These are phyloP conservation scores for Fusarium domesticum DNA, from an alignment of 2,329 filamentous ascomycete genomes.

Conservation along the genomic window DNA sequence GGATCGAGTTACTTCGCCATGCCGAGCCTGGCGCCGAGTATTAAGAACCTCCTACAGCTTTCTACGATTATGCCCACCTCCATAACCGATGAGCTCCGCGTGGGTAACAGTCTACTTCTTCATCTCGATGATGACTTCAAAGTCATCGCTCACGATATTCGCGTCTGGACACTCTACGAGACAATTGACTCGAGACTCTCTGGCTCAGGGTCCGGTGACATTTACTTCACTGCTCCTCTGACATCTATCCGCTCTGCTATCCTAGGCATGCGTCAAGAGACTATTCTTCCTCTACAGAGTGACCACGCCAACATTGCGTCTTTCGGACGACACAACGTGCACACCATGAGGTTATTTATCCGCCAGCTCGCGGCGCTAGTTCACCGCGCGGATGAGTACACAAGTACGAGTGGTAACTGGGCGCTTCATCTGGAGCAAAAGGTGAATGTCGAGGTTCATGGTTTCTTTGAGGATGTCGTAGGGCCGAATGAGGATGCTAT, in stretches of 20 bases:
- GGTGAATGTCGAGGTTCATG: slow-evolving; percentile 54
- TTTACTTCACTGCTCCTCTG: slow-evolving; percentile 58
- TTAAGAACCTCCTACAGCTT: slow-evolving; percentile 51
- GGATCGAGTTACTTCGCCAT: slow-evolving; percentile 63
- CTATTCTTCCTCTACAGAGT: slow-evolving; percentile 52
- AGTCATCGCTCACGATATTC: slow-evolving; percentile 55
- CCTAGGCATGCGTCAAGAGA: slow-evolving; percentile 49
- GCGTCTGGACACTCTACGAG: slow-evolving; percentile 62
- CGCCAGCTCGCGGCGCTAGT: slow-evolving; percentile 35
- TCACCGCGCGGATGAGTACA: slow-evolving; percentile 33
- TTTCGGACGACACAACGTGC: slow-evolving; percentile 49
- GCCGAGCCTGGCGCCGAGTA: slow-evolving; percentile 52
- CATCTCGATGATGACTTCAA: slow-evolving; percentile 54
- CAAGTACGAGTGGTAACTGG: slow-evolving; percentile 36
- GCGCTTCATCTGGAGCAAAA: slow-evolving; percentile 49
- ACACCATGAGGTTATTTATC: slow-evolving; percentile 44
- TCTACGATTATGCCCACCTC: slow-evolving; percentile 49
- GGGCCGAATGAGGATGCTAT: slow-evolving; percentile 32
- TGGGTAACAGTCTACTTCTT: slow-evolving; percentile 49
- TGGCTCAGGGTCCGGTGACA: slow-evolving; percentile 41
- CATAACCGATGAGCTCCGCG: slow-evolving; percentile 48
- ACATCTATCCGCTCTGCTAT: slow-evolving; percentile 56
- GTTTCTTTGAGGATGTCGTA: slow-evolving; percentile 57
- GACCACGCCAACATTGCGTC: slow-evolving; percentile 55
- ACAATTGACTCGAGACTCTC: slow-evolving; percentile 58